Base-by-base conservation (phyloP, 495 filamentous ascomycete genomes). In the Penicillium argentinense region DNA sequence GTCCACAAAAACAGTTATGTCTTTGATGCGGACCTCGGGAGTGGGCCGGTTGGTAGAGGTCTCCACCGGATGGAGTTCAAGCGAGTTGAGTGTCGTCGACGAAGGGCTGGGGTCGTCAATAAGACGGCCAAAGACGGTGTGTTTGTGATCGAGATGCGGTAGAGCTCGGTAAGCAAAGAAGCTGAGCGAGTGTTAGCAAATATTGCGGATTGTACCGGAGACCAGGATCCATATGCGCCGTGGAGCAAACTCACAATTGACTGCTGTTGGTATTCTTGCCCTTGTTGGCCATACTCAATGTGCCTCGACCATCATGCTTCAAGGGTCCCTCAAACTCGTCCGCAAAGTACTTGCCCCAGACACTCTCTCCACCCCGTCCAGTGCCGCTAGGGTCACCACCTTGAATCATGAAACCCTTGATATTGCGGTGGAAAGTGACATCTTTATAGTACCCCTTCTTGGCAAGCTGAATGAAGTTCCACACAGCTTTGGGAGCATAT, bases 401-500 rank as follows among this genome's bases (percentile, higher is more conserved):
- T 62, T 99, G 93, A 46, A 97, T 87, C 93, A 99, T 99, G 66
- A 99, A 99, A 49, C 87, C 89, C 19, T 80, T 79, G 58, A 99
- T 96, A 62, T 90, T 95, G 39, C 93, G 83, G 65, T 99, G 93
- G 60, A 97, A 97, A 16, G 76, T 54, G 6, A 95, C 80, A 59
- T 75, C 78, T 34, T 79, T 81, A 72, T 97, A 99, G 69, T 96
- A 95, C 1, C 92, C 95, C 47, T 82, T 86, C 58, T 96, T 87
- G 8, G 91, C 80, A 7, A 99, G 75, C 39, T 88, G 84, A 30
- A 93, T 77, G 66, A 99, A 97, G 66, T 99, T 99, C 87, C 90
- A 99, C 14, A 97, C 93, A 3, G 93, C 91, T 49, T 84, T 84
- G 1, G 93, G 93, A 1, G 93, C 89, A 51, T 84, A 84, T 60